Evolutionary conservation across 768 basidiomycete species (phyloP), one percentile per base, ranked within the genome.

Genomic region (Lentinus tigrinus): DNA sequence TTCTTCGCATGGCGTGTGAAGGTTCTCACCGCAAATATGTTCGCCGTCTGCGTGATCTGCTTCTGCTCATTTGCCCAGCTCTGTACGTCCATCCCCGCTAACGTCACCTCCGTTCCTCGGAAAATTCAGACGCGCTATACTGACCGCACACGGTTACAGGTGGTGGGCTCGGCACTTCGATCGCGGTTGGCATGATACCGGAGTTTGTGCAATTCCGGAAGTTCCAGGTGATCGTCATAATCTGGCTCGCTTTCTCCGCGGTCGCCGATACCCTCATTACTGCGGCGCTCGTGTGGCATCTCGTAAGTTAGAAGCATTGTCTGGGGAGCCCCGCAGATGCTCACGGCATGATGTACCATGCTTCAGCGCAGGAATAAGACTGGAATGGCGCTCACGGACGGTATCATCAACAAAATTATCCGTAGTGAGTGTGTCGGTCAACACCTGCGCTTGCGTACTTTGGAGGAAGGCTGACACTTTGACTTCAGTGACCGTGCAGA

Each of bases 1-100:
- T 83, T 82, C 63, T 80, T 80, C 46, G 77, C 78, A 5, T 77
- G 75, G 75, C 69, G 77, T 23, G 73, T 78, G 19, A 73, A 70
- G 24, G 63, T 76, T 13, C 60, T 78, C 49, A 74, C 70, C 6
- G 63, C 57, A 44, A 74, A 71, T 52, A 60, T 39, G 3, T 48
- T 65, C n/a, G 42, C 71, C 8, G 70, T 70, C 23, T 44, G 34
- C 11, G 39, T 73, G 28, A 72, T 78, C 38, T 28, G 56, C 0
- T 26, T 67, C 28, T 65, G 63, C 49, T 64, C 73, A 2, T 23
- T 72, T 16, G 60, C 57, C 17, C 69, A 71, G 39, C 62, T 65
- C 42, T 65, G 73, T 72, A 64, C 39, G 73, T 66, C 10, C 16
- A 6, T 31, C 17, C 10, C 27, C 28, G 47, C 14, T 9, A 14